These are phyloP conservation scores for Sechiopsis laciniata DNA, from an alignment of 306 rosid species.

Conservation along the genomic window DNA sequence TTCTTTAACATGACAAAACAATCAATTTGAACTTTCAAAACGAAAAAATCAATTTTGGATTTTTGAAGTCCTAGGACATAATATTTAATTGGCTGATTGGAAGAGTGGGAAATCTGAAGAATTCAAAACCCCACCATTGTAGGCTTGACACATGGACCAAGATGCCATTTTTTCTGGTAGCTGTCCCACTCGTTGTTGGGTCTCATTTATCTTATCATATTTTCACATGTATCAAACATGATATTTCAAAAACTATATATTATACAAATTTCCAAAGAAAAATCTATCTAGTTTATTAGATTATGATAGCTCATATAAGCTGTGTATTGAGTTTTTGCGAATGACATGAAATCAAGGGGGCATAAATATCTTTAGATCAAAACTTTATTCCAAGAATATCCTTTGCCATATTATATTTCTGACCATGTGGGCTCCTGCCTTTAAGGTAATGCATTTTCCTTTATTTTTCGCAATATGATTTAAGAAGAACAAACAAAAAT, in stretches of 20 bases:
- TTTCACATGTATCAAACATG: not conserved
- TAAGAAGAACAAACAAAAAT: too few species aligned
- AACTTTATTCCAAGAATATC: not conserved
- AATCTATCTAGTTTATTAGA: not conserved
- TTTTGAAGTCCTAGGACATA: not conserved
- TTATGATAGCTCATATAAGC: not conserved
- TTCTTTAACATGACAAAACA: too few species aligned
- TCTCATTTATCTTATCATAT: not conserved
- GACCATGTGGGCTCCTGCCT: not conserved
- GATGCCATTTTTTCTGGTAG: not conserved
- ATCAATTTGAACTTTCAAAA: too few species aligned
- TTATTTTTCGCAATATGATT: too few species aligned
- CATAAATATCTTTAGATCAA: not conserved
- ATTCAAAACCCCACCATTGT: not conserved
- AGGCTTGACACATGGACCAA: slow-evolving; percentile 16
- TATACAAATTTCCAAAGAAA: not conserved
- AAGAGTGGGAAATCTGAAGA: not conserved
- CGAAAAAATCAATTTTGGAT: not conserved
- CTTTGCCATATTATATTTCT: not conserved
- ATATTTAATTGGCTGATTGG: not conserved
- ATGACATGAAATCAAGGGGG: not conserved
- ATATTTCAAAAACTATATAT: too few species aligned
- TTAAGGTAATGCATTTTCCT: not conserved
- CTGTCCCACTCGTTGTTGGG: not conserved
- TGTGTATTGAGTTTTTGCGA: not conserved